phyloP scores from a whole-genome alignment of 139 green algal species.

The Monoraphidium neglectum region DNA sequence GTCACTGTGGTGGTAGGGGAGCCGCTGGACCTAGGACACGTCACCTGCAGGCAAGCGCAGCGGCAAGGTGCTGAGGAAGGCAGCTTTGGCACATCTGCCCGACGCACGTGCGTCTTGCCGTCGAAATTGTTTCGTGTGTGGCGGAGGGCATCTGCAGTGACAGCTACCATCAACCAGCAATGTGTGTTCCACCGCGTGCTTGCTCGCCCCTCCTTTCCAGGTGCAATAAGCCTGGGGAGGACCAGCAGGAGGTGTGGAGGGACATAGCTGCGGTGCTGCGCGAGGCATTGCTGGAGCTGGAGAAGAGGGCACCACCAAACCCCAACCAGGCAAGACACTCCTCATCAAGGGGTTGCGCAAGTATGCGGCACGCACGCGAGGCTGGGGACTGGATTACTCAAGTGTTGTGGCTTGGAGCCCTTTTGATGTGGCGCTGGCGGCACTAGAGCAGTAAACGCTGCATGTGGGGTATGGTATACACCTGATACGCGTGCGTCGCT shows the following conservation, averaged over 20 bases:
- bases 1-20: constrained; percentile 68
- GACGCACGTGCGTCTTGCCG: too few relatives aligned
- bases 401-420: too few relatives aligned
- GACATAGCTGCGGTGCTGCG: constrained; percentile 66
- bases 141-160: too few relatives aligned
- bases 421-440: too few relatives aligned
- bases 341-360: neutral
- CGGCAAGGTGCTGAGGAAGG: constrained; percentile 26
- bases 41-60: constrained; percentile 53
- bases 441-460: too few relatives aligned
- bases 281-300: constrained; percentile 52
- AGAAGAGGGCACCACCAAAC: constrained; percentile 54
- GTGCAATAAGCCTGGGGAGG: constrained; percentile 29
- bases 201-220: too few relatives aligned
- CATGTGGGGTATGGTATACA: too few relatives aligned
- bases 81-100: neutral
- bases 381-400: too few relatives aligned
- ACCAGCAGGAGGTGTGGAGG: constrained; percentile 58
- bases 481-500: too few relatives aligned
- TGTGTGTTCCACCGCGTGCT: too few relatives aligned
- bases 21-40: constrained; percentile 64
- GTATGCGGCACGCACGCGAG: neutral
- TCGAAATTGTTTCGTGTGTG: too few relatives aligned
- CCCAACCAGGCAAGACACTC: constrained; percentile 34
- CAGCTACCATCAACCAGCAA: too few relatives aligned